phyloP scores from a whole-genome alignment of 2,329 filamentous ascomycete species.

The Pseudocercospora crystallina region DNA sequence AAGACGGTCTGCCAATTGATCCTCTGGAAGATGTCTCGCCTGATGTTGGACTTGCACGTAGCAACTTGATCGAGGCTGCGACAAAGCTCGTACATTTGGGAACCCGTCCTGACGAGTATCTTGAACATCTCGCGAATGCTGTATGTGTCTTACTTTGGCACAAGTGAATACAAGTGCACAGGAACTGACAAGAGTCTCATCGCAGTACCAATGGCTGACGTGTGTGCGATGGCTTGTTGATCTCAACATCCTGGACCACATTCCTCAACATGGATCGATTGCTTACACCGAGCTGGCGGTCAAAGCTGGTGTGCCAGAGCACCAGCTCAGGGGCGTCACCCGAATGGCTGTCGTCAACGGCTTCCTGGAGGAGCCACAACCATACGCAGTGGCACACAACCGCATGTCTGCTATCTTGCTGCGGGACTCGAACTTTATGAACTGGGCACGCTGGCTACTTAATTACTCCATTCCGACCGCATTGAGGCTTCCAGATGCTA shows the following conservation, averaged over 20 bases:
- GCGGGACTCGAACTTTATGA: conserved; percentile 17
- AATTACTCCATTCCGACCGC: conserved; percentile 24
- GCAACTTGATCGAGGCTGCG: conserved; percentile 19
- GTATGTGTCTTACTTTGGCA: conserved; percentile 5
- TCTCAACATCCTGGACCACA: conserved; percentile 16
- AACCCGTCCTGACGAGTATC: conserved; percentile 21
- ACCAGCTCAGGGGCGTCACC: conserved; percentile 21
- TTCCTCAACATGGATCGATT: conserved; percentile 15
- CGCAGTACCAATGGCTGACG: conserved; percentile 21
- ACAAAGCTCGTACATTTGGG: conserved; percentile 19
- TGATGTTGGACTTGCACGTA: conserved; percentile 4
- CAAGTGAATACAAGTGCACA: no score
- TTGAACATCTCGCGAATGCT: conserved; percentile 20
- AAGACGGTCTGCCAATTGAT: background rate
- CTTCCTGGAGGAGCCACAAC: conserved; percentile 20
- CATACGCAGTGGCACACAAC: conserved; percentile 19
- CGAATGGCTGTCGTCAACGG: conserved; percentile 24
- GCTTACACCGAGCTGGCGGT: conserved; percentile 12
- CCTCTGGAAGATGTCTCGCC: conserved; percentile 3
- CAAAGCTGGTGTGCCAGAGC: conserved; percentile 14
- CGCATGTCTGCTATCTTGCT: conserved; percentile 17
- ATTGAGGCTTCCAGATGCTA: conserved; percentile 21
- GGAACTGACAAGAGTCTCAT: no score
- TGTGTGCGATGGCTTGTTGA: conserved; percentile 25
- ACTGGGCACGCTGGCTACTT: conserved; percentile 21